Base-by-base conservation (phyloP, 2,329 filamentous ascomycete species). In the Penicillium sp. region DNA sequence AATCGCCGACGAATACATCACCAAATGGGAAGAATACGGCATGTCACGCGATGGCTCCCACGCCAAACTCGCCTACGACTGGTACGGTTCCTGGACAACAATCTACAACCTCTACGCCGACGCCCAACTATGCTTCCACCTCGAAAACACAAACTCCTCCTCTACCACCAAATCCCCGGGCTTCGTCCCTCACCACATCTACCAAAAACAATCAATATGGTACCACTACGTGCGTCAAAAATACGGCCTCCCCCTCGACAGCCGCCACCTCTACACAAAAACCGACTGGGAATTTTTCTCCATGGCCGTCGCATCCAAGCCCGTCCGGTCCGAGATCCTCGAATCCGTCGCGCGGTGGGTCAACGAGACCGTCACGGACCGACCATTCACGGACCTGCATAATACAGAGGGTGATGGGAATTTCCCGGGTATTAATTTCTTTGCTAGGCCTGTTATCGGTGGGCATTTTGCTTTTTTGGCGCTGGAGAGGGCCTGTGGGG, bases 201-300 rank as follows among this genome's bases (percentile, higher is more conserved):
- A 96, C 82, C 86, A 87, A 69, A 87, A 88, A 66, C 91, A 96
- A 74, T 93, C 89, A 51, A 83, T 88, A 61, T 96, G 91, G 91
- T 96, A 96, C 79, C 83, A 86, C 65, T 84, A 86, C 15, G 91
- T 94, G 10, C 86, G 91, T 67, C 91, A 96, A 75, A 88, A 86
- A 70, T 96, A 94, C 75, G 92, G 92, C 1, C 80, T 96, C 3
- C 92, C 92, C 0, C 85, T 96, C 8, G 92, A 96, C 77, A 90
- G 86, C 68, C 86, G 92, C 47, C 91, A 95, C 76, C 77, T 94
- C 3, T 95, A 95, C 76, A 90, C 91, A 37, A 96, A 96, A 79
- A 92, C 89, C 33, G 92, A 96, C 78, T 96, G 92, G 92, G 89
- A 95, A 70, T 93, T 96, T 75, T 93, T 95, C 76, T 91, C 91